Conservation (phyloP, 2,329 filamentous ascomycete species). For the Aspergillus hortae region DNA sequence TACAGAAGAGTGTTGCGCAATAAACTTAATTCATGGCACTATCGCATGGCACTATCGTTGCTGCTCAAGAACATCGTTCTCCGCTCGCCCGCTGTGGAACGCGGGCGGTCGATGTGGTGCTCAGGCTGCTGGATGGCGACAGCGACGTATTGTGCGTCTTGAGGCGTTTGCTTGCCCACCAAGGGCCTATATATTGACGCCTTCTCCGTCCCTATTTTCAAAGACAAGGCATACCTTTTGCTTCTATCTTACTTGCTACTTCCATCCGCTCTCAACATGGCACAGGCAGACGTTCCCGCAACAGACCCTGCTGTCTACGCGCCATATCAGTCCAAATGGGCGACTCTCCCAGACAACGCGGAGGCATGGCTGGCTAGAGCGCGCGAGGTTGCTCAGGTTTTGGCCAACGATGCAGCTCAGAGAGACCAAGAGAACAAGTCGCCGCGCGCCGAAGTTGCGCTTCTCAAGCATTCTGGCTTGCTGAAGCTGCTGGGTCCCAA, state of each 20-base stretch:
- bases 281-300: conserved; percentile 14
- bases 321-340: conserved; percentile 37
- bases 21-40: not conserved
- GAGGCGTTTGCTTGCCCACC: not conserved
- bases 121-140: not conserved
- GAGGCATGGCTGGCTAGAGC: conserved; percentile 49
- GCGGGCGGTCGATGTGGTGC: not conserved
- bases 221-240: not conserved
- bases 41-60: not conserved
- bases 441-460: conserved; percentile 48
- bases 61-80: not conserved
- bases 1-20: not conserved
- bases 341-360: conserved; percentile 35
- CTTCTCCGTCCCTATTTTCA: not conserved
- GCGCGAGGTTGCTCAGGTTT: conserved; percentile 47
- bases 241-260: not conserved
- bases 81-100: not conserved
- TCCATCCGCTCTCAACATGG: conserved; percentile 8
- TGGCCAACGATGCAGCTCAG: conserved; percentile 46
- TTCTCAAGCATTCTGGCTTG: conserved; percentile 52
- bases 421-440: conserved; percentile 53
- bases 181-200: not conserved
- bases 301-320: conserved; percentile 42
- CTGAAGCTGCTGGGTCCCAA: conserved; percentile 50
- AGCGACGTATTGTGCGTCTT: not conserved